Percentiles rank a stretch among this genome's conserved stretches.
These are phyloP conservation scores for Aureobasidium namibiae DNA, from an alignment of 2,329 filamentous ascomycete species.

Conservation along the genomic window DNA sequence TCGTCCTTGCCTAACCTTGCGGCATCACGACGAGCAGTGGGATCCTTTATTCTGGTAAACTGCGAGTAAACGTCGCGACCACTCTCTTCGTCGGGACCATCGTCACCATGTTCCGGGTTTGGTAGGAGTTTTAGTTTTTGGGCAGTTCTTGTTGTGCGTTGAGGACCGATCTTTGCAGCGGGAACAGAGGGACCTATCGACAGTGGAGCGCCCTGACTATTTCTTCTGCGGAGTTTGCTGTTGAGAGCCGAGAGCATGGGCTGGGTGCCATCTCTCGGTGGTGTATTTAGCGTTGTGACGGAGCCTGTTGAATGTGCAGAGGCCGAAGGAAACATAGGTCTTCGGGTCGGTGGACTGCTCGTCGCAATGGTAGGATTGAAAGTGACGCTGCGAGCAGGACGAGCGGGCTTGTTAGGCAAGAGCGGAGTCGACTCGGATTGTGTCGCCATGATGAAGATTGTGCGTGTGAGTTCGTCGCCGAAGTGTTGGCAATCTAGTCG, in stretches of 20 bases:
- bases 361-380: constrained; percentile 59
- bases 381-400: constrained; percentile 58
- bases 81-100: constrained; percentile 75
- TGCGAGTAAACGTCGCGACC: constrained; percentile 95
- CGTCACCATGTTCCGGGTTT: constrained; percentile 74
- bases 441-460: constrained; percentile 12
- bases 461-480: not conserved
- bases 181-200: constrained; percentile 32
- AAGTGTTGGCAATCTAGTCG: not conserved
- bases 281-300: constrained; percentile 30
- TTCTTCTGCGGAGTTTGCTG: constrained; percentile 76
- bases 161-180: constrained; percentile 74
- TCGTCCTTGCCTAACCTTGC: constrained; percentile 90
- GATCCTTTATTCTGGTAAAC: constrained; percentile 95
- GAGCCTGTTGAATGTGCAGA: constrained; percentile 22
- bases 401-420: constrained; percentile 19
- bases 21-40: constrained; percentile 83
- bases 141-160: constrained; percentile 87
- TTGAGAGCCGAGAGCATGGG: constrained; percentile 74
- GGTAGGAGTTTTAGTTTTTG: constrained; percentile 97
- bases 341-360: constrained; percentile 31
- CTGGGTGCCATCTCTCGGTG: constrained; percentile 33
- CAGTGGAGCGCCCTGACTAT: constrained; percentile 64
- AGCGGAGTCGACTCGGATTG: constrained; percentile 14
- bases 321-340: constrained; percentile 27